Conservation (phyloP, 768 basidiomycete genomes). For the Rhodosporidiobolus odoratus region DNA sequence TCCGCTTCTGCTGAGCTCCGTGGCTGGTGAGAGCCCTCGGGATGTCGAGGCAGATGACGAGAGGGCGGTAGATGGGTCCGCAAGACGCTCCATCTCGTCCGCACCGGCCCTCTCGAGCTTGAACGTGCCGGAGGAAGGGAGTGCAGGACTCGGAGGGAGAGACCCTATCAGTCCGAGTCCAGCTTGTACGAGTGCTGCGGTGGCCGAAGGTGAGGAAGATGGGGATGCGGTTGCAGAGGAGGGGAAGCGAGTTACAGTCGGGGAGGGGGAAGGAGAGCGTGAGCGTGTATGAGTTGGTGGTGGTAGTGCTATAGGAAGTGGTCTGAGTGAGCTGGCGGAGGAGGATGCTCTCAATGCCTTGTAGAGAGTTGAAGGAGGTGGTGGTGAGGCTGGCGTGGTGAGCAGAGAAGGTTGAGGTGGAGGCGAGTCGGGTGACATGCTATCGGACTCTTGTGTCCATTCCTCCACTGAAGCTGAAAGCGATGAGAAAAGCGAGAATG, state of each 20-base stretch:
- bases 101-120: background rate
- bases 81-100: background rate
- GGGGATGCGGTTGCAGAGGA: background rate
- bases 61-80: background rate
- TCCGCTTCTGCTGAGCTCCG: background rate
- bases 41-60: background rate
- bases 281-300: background rate
- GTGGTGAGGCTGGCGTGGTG: conserved; percentile 2
- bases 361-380: background rate
- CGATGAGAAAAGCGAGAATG: too few relatives aligned
- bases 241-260: background rate
- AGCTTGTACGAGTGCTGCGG: background rate
- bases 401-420: background rate
- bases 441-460: background rate
- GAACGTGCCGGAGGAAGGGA: background rate
- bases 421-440: background rate
- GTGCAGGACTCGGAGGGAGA: background rate
- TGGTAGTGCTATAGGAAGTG: too few relatives aligned
- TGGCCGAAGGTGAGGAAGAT: background rate
- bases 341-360: background rate
- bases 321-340: too few relatives aligned
- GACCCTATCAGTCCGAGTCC: background rate
- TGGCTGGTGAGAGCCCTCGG: background rate
- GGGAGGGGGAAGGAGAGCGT: background rate
- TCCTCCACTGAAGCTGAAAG: background rate